Evolutionary conservation across 2,329 filamentous ascomycete species (phyloP).

Genomic region (Botrytis galanthina): DNA sequence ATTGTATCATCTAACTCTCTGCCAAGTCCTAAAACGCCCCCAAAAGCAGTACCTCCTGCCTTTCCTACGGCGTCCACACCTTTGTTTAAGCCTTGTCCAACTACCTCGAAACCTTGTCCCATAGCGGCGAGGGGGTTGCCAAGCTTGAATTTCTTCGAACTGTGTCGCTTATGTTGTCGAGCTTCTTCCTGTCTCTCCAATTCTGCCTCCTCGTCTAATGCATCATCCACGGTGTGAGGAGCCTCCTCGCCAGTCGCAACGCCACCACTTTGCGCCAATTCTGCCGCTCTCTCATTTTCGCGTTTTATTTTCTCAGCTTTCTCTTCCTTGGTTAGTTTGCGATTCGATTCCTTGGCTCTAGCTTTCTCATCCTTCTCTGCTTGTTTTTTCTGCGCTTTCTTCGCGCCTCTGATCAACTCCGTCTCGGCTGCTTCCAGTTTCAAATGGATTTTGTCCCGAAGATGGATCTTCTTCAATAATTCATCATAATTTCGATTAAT

Average conservation of each 20-base stretch:
- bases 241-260: slow-evolving; percentile 52
- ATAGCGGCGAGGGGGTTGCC: slow-evolving; percentile 33
- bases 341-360: slow-evolving; percentile 52
- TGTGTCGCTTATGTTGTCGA: slow-evolving; percentile 10
- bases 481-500: slow-evolving; percentile 86
- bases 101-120: slow-evolving; percentile 34
- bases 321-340: slow-evolving; percentile 34
- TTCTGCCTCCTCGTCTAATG: slow-evolving; percentile 43
- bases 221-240: slow-evolving; percentile 51
- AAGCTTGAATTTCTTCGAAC: slow-evolving; percentile 31
- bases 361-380: slow-evolving; percentile 40
- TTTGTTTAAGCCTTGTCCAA: slow-evolving; percentile 34
- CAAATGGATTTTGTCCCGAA: slow-evolving; percentile 67
- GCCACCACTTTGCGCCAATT: slow-evolving; percentile 49
- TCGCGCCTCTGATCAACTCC: slow-evolving; percentile 74
- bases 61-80: slow-evolving; percentile 32
- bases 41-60: slow-evolving; percentile 47
- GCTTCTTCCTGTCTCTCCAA: slow-evolving; percentile 25
- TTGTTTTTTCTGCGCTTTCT: slow-evolving; percentile 73
- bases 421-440: slow-evolving; percentile 81
- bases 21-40: slow-evolving; percentile 47
- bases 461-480: slow-evolving; percentile 78
- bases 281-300: slow-evolving; percentile 43
- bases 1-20: slow-evolving; percentile 52
- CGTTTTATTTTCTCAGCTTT: slow-evolving; percentile 37